Conservation (phyloP, 2,329 filamentous ascomycete species). For the Dactylella cylindrospora region DNA sequence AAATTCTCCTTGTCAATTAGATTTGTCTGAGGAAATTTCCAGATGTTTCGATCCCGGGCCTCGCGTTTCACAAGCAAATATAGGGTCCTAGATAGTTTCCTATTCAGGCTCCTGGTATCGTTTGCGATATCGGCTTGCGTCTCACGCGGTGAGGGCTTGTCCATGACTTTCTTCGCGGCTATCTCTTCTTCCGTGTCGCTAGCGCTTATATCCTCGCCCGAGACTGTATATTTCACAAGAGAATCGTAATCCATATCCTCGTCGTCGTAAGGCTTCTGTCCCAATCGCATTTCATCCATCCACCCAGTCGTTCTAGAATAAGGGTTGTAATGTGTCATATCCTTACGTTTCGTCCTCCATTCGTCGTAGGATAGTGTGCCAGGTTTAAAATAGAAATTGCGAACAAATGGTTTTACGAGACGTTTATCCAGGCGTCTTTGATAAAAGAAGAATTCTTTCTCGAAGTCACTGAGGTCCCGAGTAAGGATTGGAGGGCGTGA, state of each 20-base stretch:
- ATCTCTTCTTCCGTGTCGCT: constrained; percentile 49
- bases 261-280: constrained; percentile 66
- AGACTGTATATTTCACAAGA: constrained; percentile 54
- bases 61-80: constrained; percentile 80
- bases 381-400: constrained; percentile 92
- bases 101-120: constrained; percentile 76
- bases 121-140: constrained; percentile 76
- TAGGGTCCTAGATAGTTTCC: constrained; percentile 75
- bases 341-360: constrained; percentile 64
- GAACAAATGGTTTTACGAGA: constrained; percentile 79
- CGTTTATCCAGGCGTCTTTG: constrained; percentile 96
- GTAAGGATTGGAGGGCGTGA: constrained; percentile 87
- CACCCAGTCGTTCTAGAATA: constrained; percentile 62
- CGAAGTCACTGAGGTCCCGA: constrained; percentile 78
- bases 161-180: constrained; percentile 65
- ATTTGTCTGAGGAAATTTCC: constrained; percentile 77
- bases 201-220: constrained; percentile 52
- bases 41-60: constrained; percentile 60
- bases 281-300: constrained; percentile 87
- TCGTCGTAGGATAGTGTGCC: constrained; percentile 81
- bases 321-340: constrained; percentile 45
- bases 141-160: constrained; percentile 67
- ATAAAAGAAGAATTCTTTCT: constrained; percentile 93
- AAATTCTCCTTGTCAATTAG: constrained; percentile 73
- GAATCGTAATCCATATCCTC: constrained; percentile 63